Evolutionary conservation across 176 grass and related monocot species (phyloP), one percentile per base, ranked within the genome.

Genomic region (Saccharum officinarum): DNA sequence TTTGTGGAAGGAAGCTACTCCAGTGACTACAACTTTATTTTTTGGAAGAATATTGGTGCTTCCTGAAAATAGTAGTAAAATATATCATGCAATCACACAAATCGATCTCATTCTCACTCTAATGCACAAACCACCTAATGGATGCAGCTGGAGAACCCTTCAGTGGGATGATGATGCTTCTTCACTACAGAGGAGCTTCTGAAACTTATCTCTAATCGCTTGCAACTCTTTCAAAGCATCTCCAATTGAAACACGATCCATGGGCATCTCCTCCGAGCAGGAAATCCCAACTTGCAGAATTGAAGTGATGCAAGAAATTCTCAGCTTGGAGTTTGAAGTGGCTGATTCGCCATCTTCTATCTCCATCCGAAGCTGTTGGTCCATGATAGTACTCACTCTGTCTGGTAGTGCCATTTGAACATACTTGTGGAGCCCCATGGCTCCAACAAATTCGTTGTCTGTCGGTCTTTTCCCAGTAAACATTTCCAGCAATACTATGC

Each of bases 271-370:
- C 13, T 42, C 38, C 9, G 76, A 78, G 18, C 76, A 78, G 1
- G 6, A 18, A 28, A 78, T 16, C 3, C 76, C 76, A 14, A 78
- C 37, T 5, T 8, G 31, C 20, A 88, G 16, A 78, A 88, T 50
- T 0, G 73, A 88, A 39, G 64, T 7, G 20, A 83, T 12, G 65
- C 65, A 78, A 5, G 80, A 39, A 40, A 47, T 71, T 78, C 11
- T 71, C 4, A 20, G 1, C 3, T 6, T 45, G 31, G 18, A 59
- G 50, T 28, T 70, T n/a, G 47, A 47, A 36, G 10, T 67, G 0
- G 2, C 68, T 50, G 3, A 38, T 82, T 70, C 15, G 1, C 16
- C 28, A 77, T 62, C 63, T 34, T 46, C 20, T 6, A 2, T 62
- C 7, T 37, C 28, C 60, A 3, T 9, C 30, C 30, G 10, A n/a